Evolutionary conservation across 2,329 filamentous ascomycete species (phyloP), one percentile per base, ranked within the genome.

Genomic region (Coleophoma crateriformis): DNA sequence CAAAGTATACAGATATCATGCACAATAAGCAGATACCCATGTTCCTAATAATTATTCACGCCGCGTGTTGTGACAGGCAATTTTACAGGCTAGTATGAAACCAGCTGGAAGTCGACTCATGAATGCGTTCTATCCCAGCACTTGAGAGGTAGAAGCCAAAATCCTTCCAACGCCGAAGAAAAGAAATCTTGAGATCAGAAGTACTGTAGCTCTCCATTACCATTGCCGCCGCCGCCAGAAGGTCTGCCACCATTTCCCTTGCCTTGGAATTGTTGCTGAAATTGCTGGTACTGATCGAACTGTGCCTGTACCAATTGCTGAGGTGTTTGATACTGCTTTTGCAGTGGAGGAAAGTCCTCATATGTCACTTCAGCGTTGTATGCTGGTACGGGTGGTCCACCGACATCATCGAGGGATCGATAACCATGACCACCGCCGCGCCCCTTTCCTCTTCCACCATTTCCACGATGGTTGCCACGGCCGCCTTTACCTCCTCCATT

Each of bases 391-490:
- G 10, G 70, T 71, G 32, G 68, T 41, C 75, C 73, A 44, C 70
- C 62, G 27, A 83, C 73, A 57, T 89, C 85, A 62, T 88, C 85
- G 2, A 88, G 72, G 2, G 84, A 88, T 50, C 78, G 76, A 63
- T 89, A 88, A 41, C 73, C 70, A 53, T 75, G 71, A 50, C 72
- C 69, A 43, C 77, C 70, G 11, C 77, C 72, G 43, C 77, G 65
- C 5, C 71, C 69, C 15, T 56, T 60, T 39, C 69, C 64, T 47
- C 72, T 66, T 32, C 67, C 59, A 14, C 71, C 66, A 38, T 73
- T 64, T 13, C 70, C 67, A 15, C 75, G 68, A 48, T 53, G 43
- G 47, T 59, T 55, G 15, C 53, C 50, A 34, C 59, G 46, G 11
- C 63, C 55, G 13, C 58, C 49, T 7, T 54, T 50, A 38, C 62